Evolutionary conservation across 768 basidiomycete species (phyloP).

Genomic region (Boletales sp.): DNA sequence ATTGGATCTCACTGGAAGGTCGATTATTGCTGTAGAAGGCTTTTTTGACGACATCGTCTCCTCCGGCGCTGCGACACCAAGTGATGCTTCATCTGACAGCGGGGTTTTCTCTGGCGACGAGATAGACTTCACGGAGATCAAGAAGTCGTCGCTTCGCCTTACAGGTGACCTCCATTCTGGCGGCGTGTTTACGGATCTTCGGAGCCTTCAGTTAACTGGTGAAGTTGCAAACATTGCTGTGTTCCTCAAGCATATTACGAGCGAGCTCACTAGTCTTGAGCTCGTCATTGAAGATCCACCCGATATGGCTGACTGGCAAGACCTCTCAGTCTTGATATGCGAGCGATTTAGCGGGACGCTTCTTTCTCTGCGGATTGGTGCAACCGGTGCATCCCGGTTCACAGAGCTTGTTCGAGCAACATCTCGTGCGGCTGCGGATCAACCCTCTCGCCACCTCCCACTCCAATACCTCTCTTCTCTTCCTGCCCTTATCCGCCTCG

Average conservation of each 20-base stretch:
- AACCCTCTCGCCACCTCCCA: constrained; percentile 56
- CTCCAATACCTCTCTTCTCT: constrained; percentile 56
- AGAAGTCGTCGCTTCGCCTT: constrained; percentile 63
- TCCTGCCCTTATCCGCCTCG: constrained; percentile 55
- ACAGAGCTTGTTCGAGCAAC: constrained; percentile 78
- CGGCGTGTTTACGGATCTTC: constrained; percentile 56
- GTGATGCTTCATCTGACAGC: constrained; percentile 68
- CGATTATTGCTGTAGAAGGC: constrained; percentile 68
- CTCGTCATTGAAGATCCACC: constrained; percentile 79
- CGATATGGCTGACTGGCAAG: constrained; percentile 70
- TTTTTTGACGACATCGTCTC: constrained; percentile 71
- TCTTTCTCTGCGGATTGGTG: constrained; percentile 56
- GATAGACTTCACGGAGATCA: constrained; percentile 70
- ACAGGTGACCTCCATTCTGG: constrained; percentile 56
- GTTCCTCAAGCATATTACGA: constrained; percentile 67
- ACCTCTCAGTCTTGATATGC: constrained; percentile 59
- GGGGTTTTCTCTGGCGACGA: constrained; percentile 78
- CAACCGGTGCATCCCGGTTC: constrained; percentile 73
- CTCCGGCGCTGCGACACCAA: constrained; percentile 70
- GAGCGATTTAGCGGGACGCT: constrained; percentile 60
- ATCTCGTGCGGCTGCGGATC: constrained; percentile 52
- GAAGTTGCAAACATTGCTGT: constrained; percentile 66
- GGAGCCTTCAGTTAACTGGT: constrained; percentile 64
- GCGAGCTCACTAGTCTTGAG: constrained; percentile 64
- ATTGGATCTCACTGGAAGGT: constrained; percentile 68